phyloP scores from a whole-genome alignment of 176 grass and related monocot species.

The Bromus sterilis region DNA sequence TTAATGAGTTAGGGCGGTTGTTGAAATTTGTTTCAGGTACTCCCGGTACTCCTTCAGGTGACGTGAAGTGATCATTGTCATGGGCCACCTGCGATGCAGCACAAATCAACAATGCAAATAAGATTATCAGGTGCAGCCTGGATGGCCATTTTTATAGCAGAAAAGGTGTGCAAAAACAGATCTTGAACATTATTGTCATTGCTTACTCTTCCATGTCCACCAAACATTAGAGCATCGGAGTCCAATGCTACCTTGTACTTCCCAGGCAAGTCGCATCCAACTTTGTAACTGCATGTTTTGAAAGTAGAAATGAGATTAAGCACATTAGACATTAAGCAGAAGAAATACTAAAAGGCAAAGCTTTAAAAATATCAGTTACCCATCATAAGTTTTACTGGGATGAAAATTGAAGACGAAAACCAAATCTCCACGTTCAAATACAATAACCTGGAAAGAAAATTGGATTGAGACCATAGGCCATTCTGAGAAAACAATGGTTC shows the following conservation, averaged over 20 bases:
- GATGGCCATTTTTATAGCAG: background rate
- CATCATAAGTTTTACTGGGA: constrained; percentile 69
- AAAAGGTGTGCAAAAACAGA: background rate
- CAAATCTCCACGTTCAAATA: constrained; percentile 89
- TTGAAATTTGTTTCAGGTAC: constrained; percentile 91
- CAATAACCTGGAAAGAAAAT: constrained; percentile 64
- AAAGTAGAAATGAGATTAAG: constrained; percentile 1
- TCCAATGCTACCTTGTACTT: constrained; percentile 76
- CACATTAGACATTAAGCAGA: background rate
- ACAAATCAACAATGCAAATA: constrained; percentile 2
- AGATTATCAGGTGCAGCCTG: background rate
- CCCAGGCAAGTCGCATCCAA: constrained; percentile 86
- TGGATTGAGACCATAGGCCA: background rate
- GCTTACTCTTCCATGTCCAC: constrained; percentile 92
- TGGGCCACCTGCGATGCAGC: constrained; percentile 56
- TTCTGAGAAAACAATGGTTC: constrained; percentile 6
- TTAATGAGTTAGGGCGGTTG: constrained; percentile 95
- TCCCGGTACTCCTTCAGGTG: constrained; percentile 84
- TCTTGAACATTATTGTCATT: background rate
- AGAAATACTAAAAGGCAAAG: background rate
- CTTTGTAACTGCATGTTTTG: constrained; percentile 66
- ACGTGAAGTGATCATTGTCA: constrained; percentile 78
- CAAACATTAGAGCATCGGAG: constrained; percentile 80
- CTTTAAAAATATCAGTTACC: constrained; percentile 42
- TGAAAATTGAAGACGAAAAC: constrained; percentile 98